Evolutionary conservation across 305 asterid species (phyloP).

Genomic region (Rubia peregrina): DNA sequence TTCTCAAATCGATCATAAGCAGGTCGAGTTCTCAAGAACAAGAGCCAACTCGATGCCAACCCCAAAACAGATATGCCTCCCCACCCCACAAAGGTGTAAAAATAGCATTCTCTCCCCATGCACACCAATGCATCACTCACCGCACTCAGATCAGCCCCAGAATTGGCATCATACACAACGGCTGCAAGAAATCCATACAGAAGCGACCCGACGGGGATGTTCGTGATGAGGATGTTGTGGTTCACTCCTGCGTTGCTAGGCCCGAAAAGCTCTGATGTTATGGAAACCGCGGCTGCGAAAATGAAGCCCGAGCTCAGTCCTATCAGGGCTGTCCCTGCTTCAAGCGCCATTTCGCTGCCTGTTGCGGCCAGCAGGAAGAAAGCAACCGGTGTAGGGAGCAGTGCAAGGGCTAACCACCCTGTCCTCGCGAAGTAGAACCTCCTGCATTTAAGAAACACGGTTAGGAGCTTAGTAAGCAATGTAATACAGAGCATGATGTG

Average conservation of each 20-base stretch:
- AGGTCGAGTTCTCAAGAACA: slow-evolving; percentile 59
- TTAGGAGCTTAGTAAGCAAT: neutral
- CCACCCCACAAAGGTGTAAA: slow-evolving; percentile 66
- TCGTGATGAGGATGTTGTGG: slow-evolving; percentile 84
- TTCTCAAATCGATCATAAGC: slow-evolving; percentile 53
- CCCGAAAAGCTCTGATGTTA: slow-evolving; percentile 88
- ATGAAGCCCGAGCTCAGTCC: slow-evolving; percentile 89
- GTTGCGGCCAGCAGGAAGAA: slow-evolving; percentile 46
- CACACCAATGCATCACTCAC: slow-evolving; percentile 44
- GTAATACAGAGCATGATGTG: neutral
- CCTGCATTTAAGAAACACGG: slow-evolving; percentile 31
- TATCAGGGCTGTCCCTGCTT: slow-evolving; percentile 62
- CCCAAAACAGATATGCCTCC: slow-evolving; percentile 69
- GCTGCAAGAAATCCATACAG: slow-evolving; percentile 73
- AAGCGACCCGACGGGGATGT: slow-evolving; percentile 77
- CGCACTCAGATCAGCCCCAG: slow-evolving; percentile 4
- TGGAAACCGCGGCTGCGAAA: slow-evolving; percentile 77
- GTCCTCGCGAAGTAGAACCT: slow-evolving; percentile 61
- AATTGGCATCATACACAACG: slow-evolving; percentile 49
- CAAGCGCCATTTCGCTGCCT: slow-evolving; percentile 39
- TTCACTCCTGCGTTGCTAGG: slow-evolving; percentile 65
- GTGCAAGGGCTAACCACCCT: slow-evolving; percentile 73
- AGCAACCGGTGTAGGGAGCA: slow-evolving; percentile 65
- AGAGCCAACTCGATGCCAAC: slow-evolving; percentile 41
- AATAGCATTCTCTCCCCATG: slow-evolving; percentile 75